Evolutionary conservation across 441 rosid species (phyloP), one percentile per base, ranked within the genome.

Genomic region (Eutrema salsugineum): DNA sequence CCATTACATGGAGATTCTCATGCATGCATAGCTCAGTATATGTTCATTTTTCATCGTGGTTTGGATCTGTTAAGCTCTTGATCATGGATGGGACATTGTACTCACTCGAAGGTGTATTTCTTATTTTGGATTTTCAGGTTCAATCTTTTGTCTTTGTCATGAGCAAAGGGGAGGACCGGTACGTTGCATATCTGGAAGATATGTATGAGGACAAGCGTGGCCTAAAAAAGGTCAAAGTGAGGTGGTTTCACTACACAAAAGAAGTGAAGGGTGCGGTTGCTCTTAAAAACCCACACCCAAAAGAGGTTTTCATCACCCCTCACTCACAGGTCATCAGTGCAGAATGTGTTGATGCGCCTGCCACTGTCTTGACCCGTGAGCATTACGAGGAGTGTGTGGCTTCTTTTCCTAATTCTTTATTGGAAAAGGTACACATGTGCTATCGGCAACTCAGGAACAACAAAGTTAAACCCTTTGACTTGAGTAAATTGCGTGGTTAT

Each of bases 161-260:
- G 99, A 93, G 89, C 62, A 89, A 89, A 82, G 97, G 86, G 67
- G 90, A 89, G 59, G 86, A 82, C 77, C 91, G 78, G 48, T 91
- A 95, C 28, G 80, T 95, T 81, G 97, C 97, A 40, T 88, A 95
- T 79, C 79, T 92, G 83, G 98, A 95, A 84, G 99, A 95, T 78
- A 95, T 95, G 96, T 95, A 95, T 35, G 98, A 92, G 81, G 97
- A 95, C 85, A 92, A 86, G 79, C 87, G 90, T 75, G 96, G 99
- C 63, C 91, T 79, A 62, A 95, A 89, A 79, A 94, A 94, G 76
- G 97, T 94, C 63, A 94, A 86, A 84, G 97, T 92, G 49, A 87
- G 99, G 84, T 94, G 99, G 99, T 91, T 94, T 83, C 98, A 94
- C 84, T 86, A 82, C 77, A 85, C 86, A 63, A 89, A 86, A 68